Conservation (phyloP, 2,329 filamentous ascomycete species). For the Fusarium abutilonis region DNA sequence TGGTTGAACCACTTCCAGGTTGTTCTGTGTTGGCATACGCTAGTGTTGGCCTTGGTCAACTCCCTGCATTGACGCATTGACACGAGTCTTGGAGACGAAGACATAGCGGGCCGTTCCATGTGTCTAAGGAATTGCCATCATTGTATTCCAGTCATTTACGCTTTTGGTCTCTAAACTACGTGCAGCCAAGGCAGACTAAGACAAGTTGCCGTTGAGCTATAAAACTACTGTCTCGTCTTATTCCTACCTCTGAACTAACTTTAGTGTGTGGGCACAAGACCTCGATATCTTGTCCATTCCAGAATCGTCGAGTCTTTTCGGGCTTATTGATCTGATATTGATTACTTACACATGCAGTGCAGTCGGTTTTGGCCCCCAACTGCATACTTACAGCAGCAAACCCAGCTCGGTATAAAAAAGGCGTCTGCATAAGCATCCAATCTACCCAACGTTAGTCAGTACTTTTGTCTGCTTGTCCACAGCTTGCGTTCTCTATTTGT, state of each 20-base stretch:
- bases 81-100: constrained; percentile 15
- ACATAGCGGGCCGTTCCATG: constrained; percentile 33
- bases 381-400: constrained; percentile 2
- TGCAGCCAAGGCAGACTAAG: constrained; percentile 6
- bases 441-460: neutral
- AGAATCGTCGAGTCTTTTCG: constrained; percentile 7
- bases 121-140: constrained; percentile 17
- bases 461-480: neutral
- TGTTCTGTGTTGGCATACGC: constrained; percentile 36
- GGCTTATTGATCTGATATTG: constrained; percentile 5
- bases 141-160: constrained; percentile 8
- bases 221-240: neutral
- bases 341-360: constrained; percentile 4
- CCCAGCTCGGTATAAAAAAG: constrained; percentile 11
- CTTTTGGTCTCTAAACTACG: constrained; percentile 2
- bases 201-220: constrained; percentile 3
- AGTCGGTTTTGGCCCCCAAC: constrained; percentile 18
- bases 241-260: neutral
- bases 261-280: neutral
- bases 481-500: constrained; percentile 4
- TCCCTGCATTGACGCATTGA: constrained; percentile 23
- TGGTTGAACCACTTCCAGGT: constrained; percentile 5
- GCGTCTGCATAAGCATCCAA: constrained; percentile 7
- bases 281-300: neutral
- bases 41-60: constrained; percentile 19